Evolutionary conservation across 805 yeast species (phyloP), one percentile per base, ranked within the genome.

Genomic region (Cyberlindnera saturnus): DNA sequence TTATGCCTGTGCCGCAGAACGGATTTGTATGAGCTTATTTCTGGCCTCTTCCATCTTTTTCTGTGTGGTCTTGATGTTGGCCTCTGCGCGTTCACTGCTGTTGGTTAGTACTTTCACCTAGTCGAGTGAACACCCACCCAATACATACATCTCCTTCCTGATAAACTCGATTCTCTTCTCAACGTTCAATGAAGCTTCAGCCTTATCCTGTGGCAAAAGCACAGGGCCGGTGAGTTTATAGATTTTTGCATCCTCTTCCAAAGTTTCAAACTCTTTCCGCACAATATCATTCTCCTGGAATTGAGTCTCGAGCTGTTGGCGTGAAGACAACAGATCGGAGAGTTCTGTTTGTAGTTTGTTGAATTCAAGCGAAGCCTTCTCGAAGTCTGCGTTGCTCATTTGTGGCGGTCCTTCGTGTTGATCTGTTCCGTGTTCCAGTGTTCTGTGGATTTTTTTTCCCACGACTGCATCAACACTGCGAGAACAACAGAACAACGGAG

Each of bases 221-320:
- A 91, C 89, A 6, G 96, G 95, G 1, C 99, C 99, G 20, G 91
- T 85, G 50, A 90, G 73, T 64, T 93, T 93, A 67, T 78, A 93
- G 20, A 93, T 80, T 54, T 85, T 86, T 14, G 95, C 73, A 32
- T 78, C 84, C 31, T 79, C 85, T 43, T 76, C 75, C 44, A 86
- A 67, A 36, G 65, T 54, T 26, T 74, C 77, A 55, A 93, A 86
- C 64, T 93, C 99, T 44, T 77, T 81, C 51, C 81, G 73, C 14
- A 93, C 99, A 39, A 93, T 90, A 55, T 81, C 81, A 63, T 90
- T 90, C 63, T 93, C 99, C 64, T 93, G 99, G 54, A 71, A 77
- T 65, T 93, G 99, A 1, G 97, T 86, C 60, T 93, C 99, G 37
- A 93, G 74, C 58, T 82, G 78, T 52, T 91, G 95, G 57, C 98